Percentiles rank a stretch among this genome's conserved stretches.
Conservation (phyloP, 2,329 filamentous ascomycete species). For the Mycosphaerella arachidis region DNA sequence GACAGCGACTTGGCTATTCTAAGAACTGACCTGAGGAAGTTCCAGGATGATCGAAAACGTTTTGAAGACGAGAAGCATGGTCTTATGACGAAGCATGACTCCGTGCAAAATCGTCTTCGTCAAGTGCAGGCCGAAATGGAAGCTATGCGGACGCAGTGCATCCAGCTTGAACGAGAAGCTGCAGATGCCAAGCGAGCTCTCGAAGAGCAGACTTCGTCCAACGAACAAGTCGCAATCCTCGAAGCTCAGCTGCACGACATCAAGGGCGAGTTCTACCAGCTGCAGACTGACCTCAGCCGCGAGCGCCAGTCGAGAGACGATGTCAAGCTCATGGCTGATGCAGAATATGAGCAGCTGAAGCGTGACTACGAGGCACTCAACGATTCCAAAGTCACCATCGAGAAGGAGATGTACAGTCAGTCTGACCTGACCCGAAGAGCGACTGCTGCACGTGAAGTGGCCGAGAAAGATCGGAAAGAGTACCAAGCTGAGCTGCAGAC, state of each 20-base stretch:
- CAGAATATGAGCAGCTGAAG: conserved; percentile 76
- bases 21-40: conserved; percentile 76
- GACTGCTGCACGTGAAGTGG: conserved; percentile 71
- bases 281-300: conserved; percentile 82
- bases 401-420: conserved; percentile 95
- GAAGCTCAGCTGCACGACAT: conserved; percentile 84
- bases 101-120: conserved; percentile 67
- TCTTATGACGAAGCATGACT: conserved; percentile 72
- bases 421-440: conserved; percentile 85
- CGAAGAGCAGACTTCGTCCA: conserved; percentile 83
- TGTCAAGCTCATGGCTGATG: conserved; percentile 82
- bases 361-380: conserved; percentile 83
- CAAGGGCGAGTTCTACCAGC: conserved; percentile 77
- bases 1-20: conserved; percentile 87
- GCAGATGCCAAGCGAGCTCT: conserved; percentile 81
- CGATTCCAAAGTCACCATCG: conserved; percentile 92
- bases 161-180: conserved; percentile 81
- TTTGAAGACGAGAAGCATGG: conserved; percentile 74
- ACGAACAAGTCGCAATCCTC: conserved; percentile 80
- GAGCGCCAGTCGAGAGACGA: conserved; percentile 93
- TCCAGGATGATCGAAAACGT: conserved; percentile 71
- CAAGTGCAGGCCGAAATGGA: conserved; percentile 85
- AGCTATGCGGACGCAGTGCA: conserved; percentile 77
- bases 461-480: conserved; percentile 84
- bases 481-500: conserved; percentile 79